Conservation (phyloP, 2,329 filamentous ascomycete genomes). For the Colletotrichum sp. region DNA sequence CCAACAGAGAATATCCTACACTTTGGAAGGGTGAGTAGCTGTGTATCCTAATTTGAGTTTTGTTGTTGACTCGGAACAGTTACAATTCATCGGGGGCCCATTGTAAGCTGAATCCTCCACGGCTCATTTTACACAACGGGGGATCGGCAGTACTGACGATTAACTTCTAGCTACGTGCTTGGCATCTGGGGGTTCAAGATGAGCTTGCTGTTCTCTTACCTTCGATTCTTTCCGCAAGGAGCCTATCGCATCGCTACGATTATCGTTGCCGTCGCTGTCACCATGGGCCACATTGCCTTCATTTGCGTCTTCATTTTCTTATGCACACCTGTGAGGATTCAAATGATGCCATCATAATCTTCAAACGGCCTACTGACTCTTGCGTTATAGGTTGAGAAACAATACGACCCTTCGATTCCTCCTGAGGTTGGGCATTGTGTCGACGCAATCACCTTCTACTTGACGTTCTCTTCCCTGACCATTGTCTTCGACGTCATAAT, state of each 20-base stretch:
- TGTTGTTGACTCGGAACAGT: neutral
- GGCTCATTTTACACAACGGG: too few species aligned
- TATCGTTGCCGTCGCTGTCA: constrained; percentile 35
- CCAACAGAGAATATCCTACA: constrained; percentile 39
- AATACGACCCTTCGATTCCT: constrained; percentile 44
- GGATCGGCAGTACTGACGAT: neutral
- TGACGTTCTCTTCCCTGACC: constrained; percentile 42
- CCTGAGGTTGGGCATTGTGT: constrained; percentile 39
- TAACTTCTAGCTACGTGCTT: constrained; percentile 38
- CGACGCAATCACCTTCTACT: constrained; percentile 45
- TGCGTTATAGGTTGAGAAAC: constrained; percentile 30
- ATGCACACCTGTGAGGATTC: constrained; percentile 34
- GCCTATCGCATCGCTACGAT: constrained; percentile 37
- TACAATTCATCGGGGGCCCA: constrained; percentile 46
- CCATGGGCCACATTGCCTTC: constrained; percentile 44
- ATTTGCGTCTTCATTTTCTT: constrained; percentile 39
- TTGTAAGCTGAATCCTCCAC: constrained; percentile 36
- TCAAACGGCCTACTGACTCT: fast-evolving
- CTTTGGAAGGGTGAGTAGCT: constrained; percentile 35
- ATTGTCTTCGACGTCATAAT: constrained; percentile 46
- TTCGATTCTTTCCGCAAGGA: constrained; percentile 47
- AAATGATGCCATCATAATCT: fast-evolving
- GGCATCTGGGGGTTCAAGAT: constrained; percentile 52
- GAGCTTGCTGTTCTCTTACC: constrained; percentile 46
- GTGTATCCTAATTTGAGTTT: fast-evolving